Base-by-base conservation (phyloP, 345 rosid genomes). In the Bretschneidera sinensis region DNA sequence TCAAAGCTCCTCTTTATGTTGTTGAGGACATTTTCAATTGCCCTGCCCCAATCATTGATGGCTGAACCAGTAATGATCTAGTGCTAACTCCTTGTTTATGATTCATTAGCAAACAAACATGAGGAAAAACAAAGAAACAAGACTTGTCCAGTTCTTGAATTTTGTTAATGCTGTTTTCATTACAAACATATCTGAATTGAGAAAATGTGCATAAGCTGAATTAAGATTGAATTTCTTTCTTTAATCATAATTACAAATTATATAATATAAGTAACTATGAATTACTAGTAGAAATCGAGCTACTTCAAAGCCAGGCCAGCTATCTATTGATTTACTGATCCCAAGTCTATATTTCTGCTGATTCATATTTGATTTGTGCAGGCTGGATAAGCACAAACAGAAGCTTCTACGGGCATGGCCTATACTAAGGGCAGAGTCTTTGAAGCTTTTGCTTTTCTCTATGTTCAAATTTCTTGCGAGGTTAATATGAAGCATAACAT, bases 401-500 rank as follows among this genome's bases (percentile, higher is more conserved):
- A 71, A 24, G 57, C 48, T 22, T 43, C 71, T 54, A 91, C 82
- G 39, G 82, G 84, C 6, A 75, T 62, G 66, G 60, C 71, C 35
- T 68, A 64, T 60, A 71, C n/a, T n/a, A n/a, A 66, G 17, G 53
- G 45, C 61, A 31, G 50, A 48, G 57, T 55, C 55, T 66, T 84
- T 53, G 89, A 80, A 43, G 70, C 75, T 50, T 64, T 81, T 51
- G 79, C 85, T 0, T 83, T 57, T 48, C 72, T 79, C 73, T 84
- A 88, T 35, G 86, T 88, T 39, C 80, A 82, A 68, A 76, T 91
- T 62, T 63, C 86, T 22, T 70, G 79, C 54, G 91, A 88, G 97
- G 95, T 89, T 5, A 6, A 0, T 1, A n/a, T 17, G 52, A 6
- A 48, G 52, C 52, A 17, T 48, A 19, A 48, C n/a, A n/a, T n/a